These are phyloP conservation scores for Leccinellum luteum DNA, from an alignment of 768 basidiomycete genomes.

Conservation along the genomic window DNA sequence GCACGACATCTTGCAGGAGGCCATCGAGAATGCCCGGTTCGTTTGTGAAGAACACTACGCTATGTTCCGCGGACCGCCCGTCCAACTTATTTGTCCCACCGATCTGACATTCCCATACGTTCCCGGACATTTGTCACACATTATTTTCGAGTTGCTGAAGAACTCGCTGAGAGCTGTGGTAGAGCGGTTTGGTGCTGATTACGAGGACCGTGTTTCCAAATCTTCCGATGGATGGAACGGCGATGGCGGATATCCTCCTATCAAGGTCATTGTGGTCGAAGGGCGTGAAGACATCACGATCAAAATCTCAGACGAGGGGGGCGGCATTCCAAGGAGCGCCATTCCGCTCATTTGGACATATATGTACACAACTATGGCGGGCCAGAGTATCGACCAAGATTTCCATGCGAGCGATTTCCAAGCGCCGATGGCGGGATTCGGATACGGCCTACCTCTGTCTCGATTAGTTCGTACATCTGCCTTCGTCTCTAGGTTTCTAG, in stretches of 20 bases:
- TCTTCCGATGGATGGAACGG: conserved; percentile 1
- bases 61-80: conserved; percentile 93
- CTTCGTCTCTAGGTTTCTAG: conserved; percentile 68
- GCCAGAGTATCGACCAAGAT: conserved; percentile 70
- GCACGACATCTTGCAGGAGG: conserved; percentile 96
- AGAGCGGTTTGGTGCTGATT: conserved; percentile 82
- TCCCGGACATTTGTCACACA: conserved; percentile 94
- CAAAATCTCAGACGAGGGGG: conserved; percentile 98
- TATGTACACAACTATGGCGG: conserved; percentile 89
- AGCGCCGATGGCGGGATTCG: conserved; percentile 98
- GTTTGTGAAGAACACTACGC: conserved; percentile 96
- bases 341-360: conserved; percentile 98
- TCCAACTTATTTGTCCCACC: conserved; percentile 91
- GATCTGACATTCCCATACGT: conserved; percentile 91
- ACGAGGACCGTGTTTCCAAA: conserved; percentile 46
- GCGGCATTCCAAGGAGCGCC: conserved; percentile 79
- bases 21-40: conserved; percentile 94
- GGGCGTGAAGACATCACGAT: conserved; percentile 98
- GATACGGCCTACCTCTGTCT: conserved; percentile 91
- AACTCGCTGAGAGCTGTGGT: conserved; percentile 97
- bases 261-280: conserved; percentile 73
- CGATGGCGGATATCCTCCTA: conserved; percentile 23
- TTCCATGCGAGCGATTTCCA: conserved; percentile 85
- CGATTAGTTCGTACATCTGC: conserved; percentile 61
- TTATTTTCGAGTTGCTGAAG: conserved; percentile 95